Base-by-base conservation (phyloP, 2,329 filamentous ascomycete species). In the Pseudogymnoascus sp. region DNA sequence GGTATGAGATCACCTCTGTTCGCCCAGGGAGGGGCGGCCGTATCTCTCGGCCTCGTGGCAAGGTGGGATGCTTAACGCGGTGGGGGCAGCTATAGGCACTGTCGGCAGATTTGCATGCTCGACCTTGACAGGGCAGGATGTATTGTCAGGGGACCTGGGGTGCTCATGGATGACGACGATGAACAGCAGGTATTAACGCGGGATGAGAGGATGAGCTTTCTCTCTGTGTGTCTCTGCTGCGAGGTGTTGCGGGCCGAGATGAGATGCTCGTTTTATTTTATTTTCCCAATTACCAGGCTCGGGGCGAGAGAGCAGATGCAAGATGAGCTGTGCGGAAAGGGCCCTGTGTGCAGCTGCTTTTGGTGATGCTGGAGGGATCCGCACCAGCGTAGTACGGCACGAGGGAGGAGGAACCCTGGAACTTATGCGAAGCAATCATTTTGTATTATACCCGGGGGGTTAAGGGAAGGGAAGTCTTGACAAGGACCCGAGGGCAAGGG, bases 1-100 rank as follows among this genome's bases (percentile, higher is more conserved):
- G 50, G 28, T 56, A 56, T 56, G 50, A 34, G 50, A 56, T 56
- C 50, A 56, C 50, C 50, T 56, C 12, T 56, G 25, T 12, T 56
- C 50, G 25, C 16, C 28, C 50, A 56, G 50, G 25, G 28, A 56
- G 28, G 50, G 50, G 50, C 50, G 50, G 28, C n/a, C 50, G 50
- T 56, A 56, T 56, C 25, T 56, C 25, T 56, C 50, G 50, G 50
- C 50, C 50, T 56, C 50, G 50, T 56, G 50, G 50, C 50, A 56
- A 56, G 50, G 50, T 56, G 50, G 28, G 50, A 56, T 56, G 50
- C 50, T 56, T 56, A 56, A 56, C 28, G 25, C 28, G 50, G 50
- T 56, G 50, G 50, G 28, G 50, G 28, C 50, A 56, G 50, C 50
- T 56, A 56, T 56, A 56, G 50, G 50, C 50, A 34, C 50, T 34